phyloP scores from a whole-genome alignment of 1,139 yeast species.

The Saccharomyces pastorianus region DNA sequence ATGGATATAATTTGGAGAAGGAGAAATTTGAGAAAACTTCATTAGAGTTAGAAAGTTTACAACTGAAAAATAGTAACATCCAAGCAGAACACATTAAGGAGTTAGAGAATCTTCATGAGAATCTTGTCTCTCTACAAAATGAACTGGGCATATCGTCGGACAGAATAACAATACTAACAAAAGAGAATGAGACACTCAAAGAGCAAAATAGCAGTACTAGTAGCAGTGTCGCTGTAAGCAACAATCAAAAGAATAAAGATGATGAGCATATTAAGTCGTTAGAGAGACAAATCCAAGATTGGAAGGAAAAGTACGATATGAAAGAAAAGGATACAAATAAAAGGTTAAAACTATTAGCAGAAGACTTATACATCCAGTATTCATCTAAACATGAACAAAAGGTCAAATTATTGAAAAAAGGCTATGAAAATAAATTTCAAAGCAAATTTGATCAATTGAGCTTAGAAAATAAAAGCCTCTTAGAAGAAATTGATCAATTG shows the following conservation, averaged over 20 bases:
- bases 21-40: slow-evolving; percentile 23
- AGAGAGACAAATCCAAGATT: slow-evolving; percentile 25
- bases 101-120: slow-evolving; percentile 32
- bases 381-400: slow-evolving; percentile 63
- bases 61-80: slow-evolving; percentile 21
- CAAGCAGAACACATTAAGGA: slow-evolving; percentile 33
- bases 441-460: slow-evolving; percentile 37
- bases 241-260: slow-evolving; percentile 9
- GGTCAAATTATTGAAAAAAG: slow-evolving; percentile 37
- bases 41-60: slow-evolving; percentile 5
- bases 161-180: slow-evolving; percentile 20
- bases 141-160: slow-evolving; percentile 26
- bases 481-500: slow-evolving; percentile 41
- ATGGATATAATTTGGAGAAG: slow-evolving; percentile 16
- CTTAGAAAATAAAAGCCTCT: slow-evolving; percentile 37
- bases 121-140: slow-evolving; percentile 29
- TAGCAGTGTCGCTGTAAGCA: background rate
- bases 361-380: slow-evolving; percentile 61
- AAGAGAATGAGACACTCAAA: slow-evolving; percentile 18
- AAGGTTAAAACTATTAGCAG: slow-evolving; percentile 39
- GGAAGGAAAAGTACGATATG: slow-evolving; percentile 23
- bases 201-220: slow-evolving; percentile 3
- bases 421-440: slow-evolving; percentile 34
- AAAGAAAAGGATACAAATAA: no score
- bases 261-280: slow-evolving; percentile 16